Percentiles rank a stretch among this genome's conserved stretches.
phyloP scores from a whole-genome alignment of 345 rosid genomes.

The Aquilaria sinensis region DNA sequence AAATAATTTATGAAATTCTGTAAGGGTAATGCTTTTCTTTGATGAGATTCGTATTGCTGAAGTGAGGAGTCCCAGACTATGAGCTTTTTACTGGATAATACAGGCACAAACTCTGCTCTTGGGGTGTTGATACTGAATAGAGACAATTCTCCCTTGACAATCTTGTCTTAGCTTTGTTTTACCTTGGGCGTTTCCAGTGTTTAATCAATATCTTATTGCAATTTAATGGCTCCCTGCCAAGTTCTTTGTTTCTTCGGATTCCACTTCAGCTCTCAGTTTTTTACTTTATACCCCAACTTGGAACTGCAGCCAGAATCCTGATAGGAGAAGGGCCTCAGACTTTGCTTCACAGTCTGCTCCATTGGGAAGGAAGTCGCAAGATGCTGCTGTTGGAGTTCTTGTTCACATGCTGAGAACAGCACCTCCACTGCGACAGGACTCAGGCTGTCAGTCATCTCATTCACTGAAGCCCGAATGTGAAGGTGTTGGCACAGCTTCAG shows the following conservation, averaged over 20 bases:
- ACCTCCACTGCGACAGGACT: conserved; percentile 68
- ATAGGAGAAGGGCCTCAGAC: conserved; percentile 37
- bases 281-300: conserved; percentile 4
- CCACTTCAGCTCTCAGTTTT: not conserved
- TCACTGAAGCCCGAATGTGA: conserved; percentile 39
- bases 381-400: conserved; percentile 85
- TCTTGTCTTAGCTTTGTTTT: too few species aligned
- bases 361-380: conserved; percentile 59
- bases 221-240: too few species aligned
- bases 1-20: too few species aligned
- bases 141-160: too few species aligned
- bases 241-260: not conserved
- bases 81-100: too few species aligned
- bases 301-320: conserved; percentile 38
- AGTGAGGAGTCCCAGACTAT: too few species aligned
- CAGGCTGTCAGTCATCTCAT: conserved; percentile 53
- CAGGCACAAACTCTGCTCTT: too few species aligned
- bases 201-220: too few species aligned
- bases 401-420: conserved; percentile 82
- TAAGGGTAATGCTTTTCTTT: too few species aligned
- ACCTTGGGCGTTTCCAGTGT: too few species aligned
- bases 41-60: too few species aligned
- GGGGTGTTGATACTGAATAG: too few species aligned
- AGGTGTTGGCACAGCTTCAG: conserved; percentile 55
- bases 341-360: conserved; percentile 34